Percentiles rank a stretch among this genome's conserved stretches.
These are phyloP conservation scores for Vigna trinervia DNA, from an alignment of 306 rosid species.

Conservation along the genomic window DNA sequence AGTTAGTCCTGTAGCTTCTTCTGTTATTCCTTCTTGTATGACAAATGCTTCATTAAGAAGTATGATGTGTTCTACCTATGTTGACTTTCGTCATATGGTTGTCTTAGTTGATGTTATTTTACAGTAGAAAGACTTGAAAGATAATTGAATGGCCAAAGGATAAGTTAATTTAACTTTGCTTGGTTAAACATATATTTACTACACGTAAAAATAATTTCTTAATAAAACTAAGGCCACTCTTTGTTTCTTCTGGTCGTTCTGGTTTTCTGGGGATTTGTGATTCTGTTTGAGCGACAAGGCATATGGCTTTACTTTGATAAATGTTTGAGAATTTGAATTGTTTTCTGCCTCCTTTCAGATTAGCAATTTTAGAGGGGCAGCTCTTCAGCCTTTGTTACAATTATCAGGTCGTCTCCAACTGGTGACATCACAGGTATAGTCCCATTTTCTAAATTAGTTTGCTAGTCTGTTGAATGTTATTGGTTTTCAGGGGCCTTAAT, in stretches of 20 bases:
- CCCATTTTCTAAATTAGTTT: conserved; percentile 32
- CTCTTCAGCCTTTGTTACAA: conserved; percentile 71
- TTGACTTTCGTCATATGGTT: conserved; percentile 18
- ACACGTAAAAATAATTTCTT: neutral
- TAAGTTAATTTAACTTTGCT: conserved; percentile 27
- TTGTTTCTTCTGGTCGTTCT: conserved; percentile 29
- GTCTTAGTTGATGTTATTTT: neutral
- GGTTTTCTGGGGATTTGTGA: conserved; percentile 21
- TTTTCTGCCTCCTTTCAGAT: conserved; percentile 53
- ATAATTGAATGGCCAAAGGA: conserved; percentile 19
- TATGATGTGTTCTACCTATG: neutral
- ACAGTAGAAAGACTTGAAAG: neutral
- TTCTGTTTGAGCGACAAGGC: neutral
- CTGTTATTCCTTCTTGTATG: conserved; percentile 27
- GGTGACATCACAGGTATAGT: conserved; percentile 76
- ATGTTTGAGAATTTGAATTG: conserved; percentile 29
- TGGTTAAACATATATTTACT: neutral
- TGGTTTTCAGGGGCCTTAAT: conserved; percentile 31
- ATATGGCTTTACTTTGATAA: conserved; percentile 12
- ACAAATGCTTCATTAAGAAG: conserved; percentile 1
- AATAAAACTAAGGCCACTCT: conserved; percentile 17
- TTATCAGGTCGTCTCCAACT: conserved; percentile 90
- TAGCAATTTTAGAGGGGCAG: conserved; percentile 65
- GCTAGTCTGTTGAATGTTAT: conserved; percentile 22
- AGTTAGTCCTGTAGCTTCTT: conserved; percentile 13